Evolutionary conservation across 2,329 filamentous ascomycete genomes (phyloP), one percentile per base, ranked within the genome.

Genomic region (Aureobasidium sp.): DNA sequence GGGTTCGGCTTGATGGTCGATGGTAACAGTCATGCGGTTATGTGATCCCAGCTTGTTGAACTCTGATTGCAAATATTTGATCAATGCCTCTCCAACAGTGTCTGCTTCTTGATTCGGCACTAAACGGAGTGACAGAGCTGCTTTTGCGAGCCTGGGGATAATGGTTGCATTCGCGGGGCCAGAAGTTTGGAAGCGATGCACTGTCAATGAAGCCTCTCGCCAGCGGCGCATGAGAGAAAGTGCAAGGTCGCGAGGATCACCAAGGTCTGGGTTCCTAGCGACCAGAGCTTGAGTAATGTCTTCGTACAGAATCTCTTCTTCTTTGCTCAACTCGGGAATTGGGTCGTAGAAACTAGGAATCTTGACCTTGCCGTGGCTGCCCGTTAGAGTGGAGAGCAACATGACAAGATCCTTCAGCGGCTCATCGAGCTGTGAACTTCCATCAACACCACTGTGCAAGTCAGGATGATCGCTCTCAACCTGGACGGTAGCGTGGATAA

Each of bases 381-480:
- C 91, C 61, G 95, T 94, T 42, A 99, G 81, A 58, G 86, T 91
- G 1, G 89, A 85, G 5, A 99, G 80, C 1, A 97, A 80, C 65
- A 89, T 82, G 3, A 95, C 92, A 1, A 99, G 80, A 72, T 99
- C 94, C 44, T 95, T 96, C 9, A 97, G 79, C 0, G 93, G 90
- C 71, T 99, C 94, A 64, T 96, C 90, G 64, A 94, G 84, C 76
- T 95, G 84, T 65, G 89, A 86, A 64, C 91, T 96, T 42, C 94
- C 94, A 70, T 97, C 93, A n/a, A 99, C 93, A 69, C 94, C 94
- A 64, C 91, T 96, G 75, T 99, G 94, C 1, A 96, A 82, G 74
- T 99, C 94, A 0, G 92, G 91, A 65, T 90, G 86, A 57, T 86
- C 85, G 62, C 91, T 95, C 66, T 95, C 88, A 29, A 99, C 86